A percentile compares a stretch with the other conserved stretches of the same genome.
These are phyloP conservation scores for Hirsutella rhossiliensis DNA, from an alignment of 2,329 filamentous ascomycete species.

Conservation along the genomic window DNA sequence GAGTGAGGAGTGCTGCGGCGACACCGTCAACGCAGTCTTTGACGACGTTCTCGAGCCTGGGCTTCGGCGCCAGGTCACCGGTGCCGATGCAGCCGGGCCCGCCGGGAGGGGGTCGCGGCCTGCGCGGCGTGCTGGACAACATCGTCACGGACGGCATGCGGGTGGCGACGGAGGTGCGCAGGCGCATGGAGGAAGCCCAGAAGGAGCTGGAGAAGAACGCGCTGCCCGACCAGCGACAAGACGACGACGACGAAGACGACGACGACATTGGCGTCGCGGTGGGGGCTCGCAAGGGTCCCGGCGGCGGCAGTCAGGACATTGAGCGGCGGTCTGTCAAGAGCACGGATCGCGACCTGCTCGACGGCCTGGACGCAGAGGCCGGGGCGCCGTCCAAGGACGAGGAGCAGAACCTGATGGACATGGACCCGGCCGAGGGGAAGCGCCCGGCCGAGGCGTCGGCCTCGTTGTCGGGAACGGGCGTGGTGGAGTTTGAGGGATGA, in stretches of 20 bases:
- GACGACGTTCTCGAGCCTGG: conserved; percentile 72
- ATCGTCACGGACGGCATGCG: conserved; percentile 97
- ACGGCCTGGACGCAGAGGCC: conserved; percentile 62
- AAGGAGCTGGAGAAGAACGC: conserved; percentile 79
- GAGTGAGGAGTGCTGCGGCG: conserved; percentile 23
- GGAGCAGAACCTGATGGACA: conserved; percentile 22
- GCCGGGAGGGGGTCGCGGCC: conserved; percentile 50
- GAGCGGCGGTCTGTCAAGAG: conserved; percentile 54
- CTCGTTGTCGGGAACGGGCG: conserved; percentile 14
- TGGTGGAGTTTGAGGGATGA: conserved; percentile 31
- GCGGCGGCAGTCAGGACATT: conserved; percentile 35
- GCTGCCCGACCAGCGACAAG: conserved; percentile 47
- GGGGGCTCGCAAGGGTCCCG: conserved; percentile 23
- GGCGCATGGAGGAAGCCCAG: conserved; percentile 92
- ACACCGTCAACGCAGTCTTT: conserved; percentile 45
- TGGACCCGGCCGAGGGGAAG: conserved; percentile 13
- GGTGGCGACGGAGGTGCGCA: conserved; percentile 81
- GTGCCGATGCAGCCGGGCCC: conserved; percentile 26
- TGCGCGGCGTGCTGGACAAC: conserved; percentile 88
- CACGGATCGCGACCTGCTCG: conserved; percentile 57
- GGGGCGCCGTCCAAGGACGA: conserved; percentile 27
- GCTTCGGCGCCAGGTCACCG: conserved; percentile 33
- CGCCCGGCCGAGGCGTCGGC: conserved; percentile 12
- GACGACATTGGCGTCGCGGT: conserved; percentile 36
- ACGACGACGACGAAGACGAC: conserved; percentile 61